Evolutionary conservation across 768 basidiomycete genomes (phyloP).

Genomic region (Gloeopeniophorella convolvens): DNA sequence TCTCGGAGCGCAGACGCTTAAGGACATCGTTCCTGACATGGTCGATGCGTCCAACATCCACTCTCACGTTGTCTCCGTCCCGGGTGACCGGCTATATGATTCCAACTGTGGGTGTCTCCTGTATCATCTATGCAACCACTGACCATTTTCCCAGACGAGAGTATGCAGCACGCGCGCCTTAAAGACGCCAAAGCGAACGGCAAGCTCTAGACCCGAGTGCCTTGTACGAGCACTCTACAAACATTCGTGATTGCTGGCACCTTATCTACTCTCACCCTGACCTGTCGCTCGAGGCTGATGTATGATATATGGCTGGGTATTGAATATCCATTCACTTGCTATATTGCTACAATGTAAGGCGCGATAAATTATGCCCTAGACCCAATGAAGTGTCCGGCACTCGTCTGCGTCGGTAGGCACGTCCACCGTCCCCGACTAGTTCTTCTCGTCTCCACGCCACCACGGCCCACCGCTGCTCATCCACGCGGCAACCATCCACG

Average conservation of each 20-base stretch:
- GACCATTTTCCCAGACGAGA: slow-evolving; percentile 32
- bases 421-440: background rate
- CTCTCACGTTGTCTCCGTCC: slow-evolving; percentile 59
- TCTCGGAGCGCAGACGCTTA: slow-evolving; percentile 74
- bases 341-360: slow-evolving; percentile 15
- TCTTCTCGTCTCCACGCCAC: slow-evolving; percentile 18
- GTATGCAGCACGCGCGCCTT: slow-evolving; percentile 37
- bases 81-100: slow-evolving; percentile 69
- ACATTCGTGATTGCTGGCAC: too few species aligned
- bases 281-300: background rate
- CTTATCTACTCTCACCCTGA: background rate
- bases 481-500: slow-evolving; percentile 42
- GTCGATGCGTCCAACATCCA: slow-evolving; percentile 74
- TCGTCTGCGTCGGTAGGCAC: background rate
- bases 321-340: slow-evolving; percentile 7
- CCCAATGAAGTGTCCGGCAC: background rate
- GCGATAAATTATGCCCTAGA: background rate
- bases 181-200: slow-evolving; percentile 22
- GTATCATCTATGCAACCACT: background rate
- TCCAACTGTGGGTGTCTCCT: slow-evolving; percentile 63
- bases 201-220: slow-evolving; percentile 5
- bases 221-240: background rate
- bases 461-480: slow-evolving; percentile 18
- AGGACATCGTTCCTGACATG: slow-evolving; percentile 82
- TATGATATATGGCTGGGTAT: slow-evolving; percentile 5